phyloP scores from a whole-genome alignment of 805 yeast genomes.

The Lachancea thermotolerans region DNA sequence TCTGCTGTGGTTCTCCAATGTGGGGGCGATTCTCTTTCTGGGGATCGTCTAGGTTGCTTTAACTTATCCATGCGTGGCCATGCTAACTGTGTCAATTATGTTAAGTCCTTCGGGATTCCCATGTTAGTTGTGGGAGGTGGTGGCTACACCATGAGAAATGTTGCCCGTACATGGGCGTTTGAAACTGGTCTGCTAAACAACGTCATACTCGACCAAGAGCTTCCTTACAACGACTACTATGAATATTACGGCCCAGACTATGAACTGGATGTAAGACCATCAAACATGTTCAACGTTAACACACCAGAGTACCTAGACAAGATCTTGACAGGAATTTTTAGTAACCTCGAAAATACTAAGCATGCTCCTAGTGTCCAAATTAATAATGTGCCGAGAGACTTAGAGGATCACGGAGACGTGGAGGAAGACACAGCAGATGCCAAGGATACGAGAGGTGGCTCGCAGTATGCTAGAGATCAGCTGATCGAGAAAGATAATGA shows the following conservation, averaged over 20 bases:
- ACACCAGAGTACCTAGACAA: conserved; percentile 86
- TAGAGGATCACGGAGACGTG: conserved; percentile 80
- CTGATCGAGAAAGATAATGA: conserved; percentile 67
- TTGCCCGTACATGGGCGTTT: conserved; percentile 85
- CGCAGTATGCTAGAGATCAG: conserved; percentile 75
- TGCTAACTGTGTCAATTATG: conserved; percentile 89
- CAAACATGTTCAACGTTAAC: conserved; percentile 95
- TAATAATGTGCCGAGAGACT: conserved; percentile 81
- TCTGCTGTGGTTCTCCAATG: conserved; percentile 95
- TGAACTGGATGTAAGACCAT: conserved; percentile 87
- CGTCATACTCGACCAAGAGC: conserved; percentile 54
- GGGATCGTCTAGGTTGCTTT: conserved; percentile 94
- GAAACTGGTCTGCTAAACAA: conserved; percentile 81
- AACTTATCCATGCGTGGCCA: conserved; percentile 91
- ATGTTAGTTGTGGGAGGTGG: conserved; percentile 96
- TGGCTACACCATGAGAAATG: conserved; percentile 96
- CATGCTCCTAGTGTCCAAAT: conserved; percentile 97
- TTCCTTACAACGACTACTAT: conserved; percentile 92
- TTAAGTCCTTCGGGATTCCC: conserved; percentile 80
- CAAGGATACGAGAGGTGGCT: conserved; percentile 86
- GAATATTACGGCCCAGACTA: conserved; percentile 98
- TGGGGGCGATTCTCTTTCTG: conserved; percentile 96
- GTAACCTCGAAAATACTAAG: conserved; percentile 80
- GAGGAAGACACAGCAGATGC: conserved; percentile 78
- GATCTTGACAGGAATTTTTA: conserved; percentile 66